Evolutionary conservation across 805 yeast species (phyloP).

Genomic region (Ascoidea asiatica): DNA sequence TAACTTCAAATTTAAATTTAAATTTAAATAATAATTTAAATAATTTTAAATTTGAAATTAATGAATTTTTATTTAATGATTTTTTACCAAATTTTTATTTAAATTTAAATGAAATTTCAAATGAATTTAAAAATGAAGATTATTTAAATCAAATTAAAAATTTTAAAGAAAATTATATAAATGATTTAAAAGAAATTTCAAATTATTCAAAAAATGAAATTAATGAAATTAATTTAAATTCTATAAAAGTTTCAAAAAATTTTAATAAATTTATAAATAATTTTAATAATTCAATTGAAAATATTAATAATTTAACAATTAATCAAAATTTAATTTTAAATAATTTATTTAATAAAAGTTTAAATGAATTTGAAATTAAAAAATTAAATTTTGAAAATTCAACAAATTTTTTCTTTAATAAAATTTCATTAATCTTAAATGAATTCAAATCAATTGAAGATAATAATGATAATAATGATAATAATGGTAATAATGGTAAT

Average conservation of each 20-base stretch:
- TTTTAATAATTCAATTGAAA: not conserved
- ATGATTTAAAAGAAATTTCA: not conserved
- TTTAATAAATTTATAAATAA: no score
- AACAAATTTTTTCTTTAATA: not conserved
- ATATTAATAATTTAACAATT: not conserved
- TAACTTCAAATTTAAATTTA: not conserved
- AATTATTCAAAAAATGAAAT: not conserved
- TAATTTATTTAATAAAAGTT: no score
- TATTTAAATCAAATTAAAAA: no score
- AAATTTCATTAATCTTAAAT: not conserved
- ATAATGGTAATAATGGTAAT: no score
- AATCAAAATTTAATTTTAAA: not conserved
- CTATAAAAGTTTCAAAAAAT: not conserved
- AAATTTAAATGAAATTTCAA: not conserved
- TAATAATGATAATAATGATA: not conserved
- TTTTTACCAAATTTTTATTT: not conserved
- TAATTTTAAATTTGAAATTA: no score
- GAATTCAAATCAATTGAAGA: not conserved
- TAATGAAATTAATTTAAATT: no score
- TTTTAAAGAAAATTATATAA: no score
- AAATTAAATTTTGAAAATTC: not conserved
- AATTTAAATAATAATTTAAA: no score
- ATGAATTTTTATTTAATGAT: not conserved
- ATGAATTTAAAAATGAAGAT: not conserved
- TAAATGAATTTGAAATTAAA: not conserved